Base-by-base conservation (phyloP, 805 yeast species). In the Cyberlindnera misumaiensis region DNA sequence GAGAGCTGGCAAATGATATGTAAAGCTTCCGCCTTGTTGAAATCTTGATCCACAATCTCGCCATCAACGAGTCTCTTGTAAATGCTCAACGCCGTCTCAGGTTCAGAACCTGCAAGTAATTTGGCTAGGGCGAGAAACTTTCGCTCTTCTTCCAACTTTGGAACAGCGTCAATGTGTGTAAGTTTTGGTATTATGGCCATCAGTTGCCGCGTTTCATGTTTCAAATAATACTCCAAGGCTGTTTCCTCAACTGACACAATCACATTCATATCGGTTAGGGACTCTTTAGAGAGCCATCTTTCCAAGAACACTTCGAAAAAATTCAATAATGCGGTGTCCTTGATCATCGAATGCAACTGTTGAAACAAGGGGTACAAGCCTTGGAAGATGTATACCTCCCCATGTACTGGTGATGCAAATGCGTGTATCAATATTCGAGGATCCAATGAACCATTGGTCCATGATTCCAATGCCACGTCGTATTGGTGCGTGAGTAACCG, bases 361-460 rank as follows among this genome's bases (percentile, higher is more conserved):
- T 45, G 32, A 10, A 51, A n/a, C 15, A 46, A 26, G 6, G 40
- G 33, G 1, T 30, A 20, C n/a, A 54, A 28, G 3, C 56, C 56
- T 33, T 38, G 41, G 17, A 52, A 54, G 5, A 50, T 18, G 43
- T 49, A 51, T 4, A 51, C 36, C 3, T 46, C 41, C 1, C 57
- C 56, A 31, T 38, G 34, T 1, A 48, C 34, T 11, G 44, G 39
- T 30, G 39, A 40, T 2, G 44, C 39, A 36, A 51, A 42, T 4
- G 48, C 41, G 32, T 51, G 34, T 3, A 51, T 34, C 17, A 54
- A 39, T 0, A 54, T 30, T 22, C 56, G 39, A 15, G 57, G 53
- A 30, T 54, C 56, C 13, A 53, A 30, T 0, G 48, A 48, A 4
- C 64, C 67, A 39, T 58, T 55, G 1, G 56, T 48, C 64, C 69